These are phyloP conservation scores for Zea luxurians DNA, from an alignment of 176 grass and related monocot genomes.

Conservation along the genomic window DNA sequence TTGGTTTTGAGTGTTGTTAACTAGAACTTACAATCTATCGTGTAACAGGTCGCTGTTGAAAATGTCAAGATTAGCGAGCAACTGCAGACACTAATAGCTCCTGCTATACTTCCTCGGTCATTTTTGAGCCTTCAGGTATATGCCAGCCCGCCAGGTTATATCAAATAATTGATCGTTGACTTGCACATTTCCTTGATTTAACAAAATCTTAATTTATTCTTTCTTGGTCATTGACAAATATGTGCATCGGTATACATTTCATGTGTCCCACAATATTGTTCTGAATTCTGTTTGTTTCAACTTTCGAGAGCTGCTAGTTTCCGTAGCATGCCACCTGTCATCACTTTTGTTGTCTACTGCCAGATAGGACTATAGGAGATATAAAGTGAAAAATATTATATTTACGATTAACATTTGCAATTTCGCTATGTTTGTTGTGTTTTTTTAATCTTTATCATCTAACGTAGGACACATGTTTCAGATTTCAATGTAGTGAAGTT, in stretches of 20 bases:
- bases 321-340: not conserved
- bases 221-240: not conserved
- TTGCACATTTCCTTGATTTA: slow-evolving; percentile 7
- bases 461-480: not conserved
- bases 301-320: not conserved
- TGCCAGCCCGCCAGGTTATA: slow-evolving; percentile 2
- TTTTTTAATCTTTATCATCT: slow-evolving; percentile 3
- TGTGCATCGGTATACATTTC: not conserved
- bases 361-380: not conserved
- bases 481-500: slow-evolving; percentile 7
- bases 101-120: slow-evolving; percentile 88
- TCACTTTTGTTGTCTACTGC: not conserved
- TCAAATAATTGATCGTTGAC: not conserved
- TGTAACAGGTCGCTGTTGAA: slow-evolving; percentile 66
- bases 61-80: slow-evolving; percentile 91
- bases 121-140: slow-evolving; percentile 92
- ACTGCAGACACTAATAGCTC: slow-evolving; percentile 89
- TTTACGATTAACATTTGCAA: not conserved
- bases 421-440: not conserved
- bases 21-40: slow-evolving; percentile 17
- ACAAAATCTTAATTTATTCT: not conserved
- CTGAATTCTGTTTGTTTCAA: slow-evolving; percentile 17
- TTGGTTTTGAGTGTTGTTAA: not conserved
- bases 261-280: not conserved
- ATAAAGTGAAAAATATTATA: not conserved